These are phyloP conservation scores for Flaveria robusta DNA, from an alignment of 129 eudicot genomes.

Conservation along the genomic window DNA sequence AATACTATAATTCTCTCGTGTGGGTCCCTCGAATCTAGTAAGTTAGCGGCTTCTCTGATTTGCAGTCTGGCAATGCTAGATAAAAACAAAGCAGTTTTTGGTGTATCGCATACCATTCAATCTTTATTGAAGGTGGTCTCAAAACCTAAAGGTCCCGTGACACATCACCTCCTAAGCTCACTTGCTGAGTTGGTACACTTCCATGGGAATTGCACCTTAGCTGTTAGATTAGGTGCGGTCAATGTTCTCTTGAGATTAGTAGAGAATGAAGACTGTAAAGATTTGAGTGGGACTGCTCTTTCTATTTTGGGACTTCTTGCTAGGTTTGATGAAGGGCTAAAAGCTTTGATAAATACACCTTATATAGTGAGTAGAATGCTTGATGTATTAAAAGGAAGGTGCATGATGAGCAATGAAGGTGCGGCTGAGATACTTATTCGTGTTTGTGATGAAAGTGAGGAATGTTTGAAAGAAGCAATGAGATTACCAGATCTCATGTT, in stretches of 20 bases:
- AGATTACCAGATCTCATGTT: constrained; percentile 51
- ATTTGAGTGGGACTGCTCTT: constrained; percentile 64
- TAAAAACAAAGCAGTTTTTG: constrained; percentile 81
- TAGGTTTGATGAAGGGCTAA: constrained; percentile 72
- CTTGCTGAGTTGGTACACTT: constrained; percentile 74
- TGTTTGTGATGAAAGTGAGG: constrained; percentile 71
- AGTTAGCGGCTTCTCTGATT: constrained; percentile 65
- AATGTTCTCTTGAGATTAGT: constrained; percentile 46
- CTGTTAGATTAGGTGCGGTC: constrained; percentile 63
- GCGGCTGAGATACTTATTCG: constrained; percentile 59
- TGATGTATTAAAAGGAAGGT: constrained; percentile 57
- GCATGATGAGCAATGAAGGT: constrained; percentile 69
- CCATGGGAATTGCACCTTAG: constrained; percentile 83
- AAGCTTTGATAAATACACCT: constrained; percentile 50
- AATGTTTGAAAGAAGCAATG: constrained; percentile 59
- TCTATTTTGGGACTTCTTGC: constrained; percentile 58
- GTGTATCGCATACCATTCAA: constrained; percentile 54
- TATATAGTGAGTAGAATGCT: constrained; percentile 49
- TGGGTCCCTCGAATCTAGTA: constrained; percentile 47
- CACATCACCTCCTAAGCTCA: constrained; percentile 74
- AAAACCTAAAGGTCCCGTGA: constrained; percentile 39
- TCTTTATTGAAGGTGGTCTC: constrained; percentile 54
- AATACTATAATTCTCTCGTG: constrained; percentile 48
- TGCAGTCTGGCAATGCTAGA: constrained; percentile 84
- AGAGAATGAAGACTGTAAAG: constrained; percentile 52